Conservation (phyloP, 345 rosid genomes). For the Erucastrum elatum region DNA sequence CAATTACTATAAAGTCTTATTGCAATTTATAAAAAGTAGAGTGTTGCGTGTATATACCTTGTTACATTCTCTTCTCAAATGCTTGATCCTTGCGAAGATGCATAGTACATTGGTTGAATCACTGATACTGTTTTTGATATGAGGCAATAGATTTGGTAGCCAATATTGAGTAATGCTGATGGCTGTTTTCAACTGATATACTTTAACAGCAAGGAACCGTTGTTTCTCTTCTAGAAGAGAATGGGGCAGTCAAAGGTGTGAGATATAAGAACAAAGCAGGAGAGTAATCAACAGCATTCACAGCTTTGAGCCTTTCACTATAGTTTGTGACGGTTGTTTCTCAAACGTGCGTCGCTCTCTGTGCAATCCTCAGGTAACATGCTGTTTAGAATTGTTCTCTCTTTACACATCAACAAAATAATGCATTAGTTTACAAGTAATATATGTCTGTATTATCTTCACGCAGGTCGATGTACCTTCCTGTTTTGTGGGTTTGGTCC, state of each 20-base stretch:
- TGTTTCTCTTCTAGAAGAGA: conserved; percentile 63
- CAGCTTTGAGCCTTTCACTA: conserved; percentile 51
- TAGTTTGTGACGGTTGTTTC: conserved; percentile 82
- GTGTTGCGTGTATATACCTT: conserved; percentile 47
- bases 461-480: conserved; percentile 48
- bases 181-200: not conserved
- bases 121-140: not conserved
- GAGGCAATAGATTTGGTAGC: conserved; percentile 7
- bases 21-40: not conserved
- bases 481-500: conserved; percentile 46
- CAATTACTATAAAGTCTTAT: not conserved
- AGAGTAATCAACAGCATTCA: conserved; percentile 49
- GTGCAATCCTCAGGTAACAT: conserved; percentile 58
- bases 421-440: not conserved
- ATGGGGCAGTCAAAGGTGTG: conserved; percentile 71
- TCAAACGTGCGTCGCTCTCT: conserved; percentile 79
- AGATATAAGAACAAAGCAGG: conserved; percentile 68
- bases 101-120: not conserved
- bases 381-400: not conserved
- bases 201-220: conserved; percentile 64
- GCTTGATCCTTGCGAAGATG: conserved; percentile 46
- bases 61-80: conserved; percentile 63
- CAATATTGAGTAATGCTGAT: not conserved
- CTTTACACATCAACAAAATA: not conserved
- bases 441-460: not conserved